Evolutionary conservation across 2,329 filamentous ascomycete genomes (phyloP), one percentile per base, ranked within the genome.

Genomic region (Aspergillus terreus): DNA sequence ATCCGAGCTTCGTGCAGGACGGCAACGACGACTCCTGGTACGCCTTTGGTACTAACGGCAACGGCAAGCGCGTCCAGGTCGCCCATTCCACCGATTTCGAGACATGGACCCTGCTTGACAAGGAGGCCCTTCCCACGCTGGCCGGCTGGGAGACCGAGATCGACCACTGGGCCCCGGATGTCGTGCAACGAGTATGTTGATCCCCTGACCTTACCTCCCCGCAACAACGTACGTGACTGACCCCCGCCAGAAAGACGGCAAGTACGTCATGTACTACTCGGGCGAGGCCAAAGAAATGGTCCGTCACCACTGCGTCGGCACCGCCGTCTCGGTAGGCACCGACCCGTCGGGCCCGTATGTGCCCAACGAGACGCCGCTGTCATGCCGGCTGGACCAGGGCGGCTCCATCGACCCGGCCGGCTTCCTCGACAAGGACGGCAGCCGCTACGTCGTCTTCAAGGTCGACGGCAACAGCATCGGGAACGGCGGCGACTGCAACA

Each of bases 321-420:
- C 75, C 3, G 83, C 82, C 2, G 72, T 77, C 3, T 75, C 82
- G 0, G 57, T 71, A 23, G 64, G 62, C 12, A 67, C 77, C 33
- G 59, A 70, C 15, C 62, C 66, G 6, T 49, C 56, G 1, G 83
- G 83, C 0, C 83, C 83, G 0, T 86, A 82, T 60, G 64, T 61
- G 12, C 74, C 82, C 6, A 66, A 72, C 6, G 59, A 69, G 2
- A 59, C 68, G 7, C 78, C 82, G 0, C 71, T 84, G 32, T 76
- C 76, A 15, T 86, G 84, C 58, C 76, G 78, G 1, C 60, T 76
- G 1, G 70, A 71, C 47, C 62, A 73, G 47, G 83, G 84, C 17
- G 84, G 84, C 32, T 78, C 82, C 15, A 87, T 87, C 59, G 85
- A 88, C 60, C 72, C 84, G 0, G 73, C 80, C 0, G 82, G 80